Percentiles rank a stretch among this genome's conserved stretches.
Conservation (phyloP, 2,329 filamentous ascomycete genomes). For the Scopulariopsis brevicaulis region DNA sequence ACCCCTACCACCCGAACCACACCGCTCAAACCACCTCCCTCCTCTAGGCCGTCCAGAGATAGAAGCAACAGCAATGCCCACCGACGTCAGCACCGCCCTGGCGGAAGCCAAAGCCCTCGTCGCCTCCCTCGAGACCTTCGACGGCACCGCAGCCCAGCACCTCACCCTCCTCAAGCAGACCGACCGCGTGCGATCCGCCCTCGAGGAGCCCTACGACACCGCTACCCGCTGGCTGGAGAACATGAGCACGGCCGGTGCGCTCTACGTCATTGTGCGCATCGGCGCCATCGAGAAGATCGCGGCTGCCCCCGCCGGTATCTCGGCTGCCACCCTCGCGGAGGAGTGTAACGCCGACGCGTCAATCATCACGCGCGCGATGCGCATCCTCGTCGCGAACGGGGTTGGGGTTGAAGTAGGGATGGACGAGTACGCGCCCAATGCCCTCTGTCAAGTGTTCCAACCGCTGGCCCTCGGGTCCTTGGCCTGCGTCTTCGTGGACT, state of each 20-base stretch:
- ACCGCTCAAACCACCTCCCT: neutral
- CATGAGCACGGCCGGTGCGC: constrained; percentile 9
- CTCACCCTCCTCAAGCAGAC: constrained; percentile 10
- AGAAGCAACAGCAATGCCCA: neutral
- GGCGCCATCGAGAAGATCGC: constrained; percentile 10
- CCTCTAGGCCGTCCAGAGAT: neutral
- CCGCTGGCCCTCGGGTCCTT: constrained; percentile 17
- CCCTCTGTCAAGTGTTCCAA: constrained; percentile 15
- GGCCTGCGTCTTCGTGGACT: constrained; percentile 19
- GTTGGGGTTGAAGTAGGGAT: constrained; percentile 16
- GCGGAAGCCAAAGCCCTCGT: constrained; percentile 14
- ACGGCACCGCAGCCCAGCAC: constrained; percentile 8
- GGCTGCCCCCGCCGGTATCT: constrained; percentile 4
- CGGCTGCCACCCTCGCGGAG: constrained; percentile 10
- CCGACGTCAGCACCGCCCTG: constrained; percentile 14
- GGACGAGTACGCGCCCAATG: constrained; percentile 19
- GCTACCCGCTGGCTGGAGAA: constrained; percentile 11
- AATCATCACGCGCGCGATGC: constrained; percentile 18
- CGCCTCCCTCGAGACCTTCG: constrained; percentile 12
- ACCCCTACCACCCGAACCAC: neutral
- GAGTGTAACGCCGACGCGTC: constrained; percentile 16
- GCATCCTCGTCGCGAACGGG: constrained; percentile 17
- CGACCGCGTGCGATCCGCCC: constrained; percentile 9
- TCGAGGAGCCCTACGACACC: constrained; percentile 12
- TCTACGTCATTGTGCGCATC: constrained; percentile 11